Percentiles rank a stretch among this genome's conserved stretches.
Conservation (phyloP, 768 basidiomycete genomes). For the Suillus subalutaceus region DNA sequence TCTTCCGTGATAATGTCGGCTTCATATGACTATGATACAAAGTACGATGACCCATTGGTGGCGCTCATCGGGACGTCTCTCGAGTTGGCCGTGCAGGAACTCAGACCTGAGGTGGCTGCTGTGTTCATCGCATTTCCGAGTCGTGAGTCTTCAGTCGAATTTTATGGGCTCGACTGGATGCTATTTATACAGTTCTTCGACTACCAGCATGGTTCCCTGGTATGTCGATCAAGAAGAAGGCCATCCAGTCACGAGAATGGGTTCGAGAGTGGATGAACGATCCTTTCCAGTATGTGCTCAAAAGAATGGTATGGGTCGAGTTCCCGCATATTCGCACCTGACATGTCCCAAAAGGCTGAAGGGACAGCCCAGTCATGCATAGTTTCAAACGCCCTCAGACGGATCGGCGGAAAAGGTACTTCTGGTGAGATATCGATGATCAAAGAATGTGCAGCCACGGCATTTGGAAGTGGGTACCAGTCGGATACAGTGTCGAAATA, state of each 20-base stretch:
- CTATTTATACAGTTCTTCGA: constrained; percentile 23
- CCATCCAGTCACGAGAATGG: constrained; percentile 22
- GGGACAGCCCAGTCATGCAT: constrained; percentile 19
- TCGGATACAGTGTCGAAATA: not conserved
- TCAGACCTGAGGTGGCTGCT: constrained; percentile 27
- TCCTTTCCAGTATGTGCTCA: constrained; percentile 21
- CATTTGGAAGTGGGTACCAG: constrained; percentile 21
- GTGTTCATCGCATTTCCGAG: constrained; percentile 20
- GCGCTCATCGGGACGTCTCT: constrained; percentile 28
- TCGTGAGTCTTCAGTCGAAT: constrained; percentile 8
- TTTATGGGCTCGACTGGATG: not conserved
- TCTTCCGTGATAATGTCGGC: constrained; percentile 33
- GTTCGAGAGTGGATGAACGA: constrained; percentile 21
- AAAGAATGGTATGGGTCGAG: constrained; percentile 16
- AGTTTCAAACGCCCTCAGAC: constrained; percentile 19
- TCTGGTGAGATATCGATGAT: constrained; percentile 12
- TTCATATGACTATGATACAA: constrained; percentile 36
- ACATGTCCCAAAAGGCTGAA: constrained; percentile 12
- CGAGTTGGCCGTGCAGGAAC: constrained; percentile 22
- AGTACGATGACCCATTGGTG: constrained; percentile 32
- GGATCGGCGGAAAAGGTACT: constrained; percentile 8
- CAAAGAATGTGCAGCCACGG: constrained; percentile 24
- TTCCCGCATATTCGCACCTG: constrained; percentile 1
- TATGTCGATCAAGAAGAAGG: constrained; percentile 29
- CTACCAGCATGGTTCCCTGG: constrained; percentile 34